Evolutionary conservation across 2,329 filamentous ascomycete genomes (phyloP).

Genomic region (Trichoderma pleuroti): DNA sequence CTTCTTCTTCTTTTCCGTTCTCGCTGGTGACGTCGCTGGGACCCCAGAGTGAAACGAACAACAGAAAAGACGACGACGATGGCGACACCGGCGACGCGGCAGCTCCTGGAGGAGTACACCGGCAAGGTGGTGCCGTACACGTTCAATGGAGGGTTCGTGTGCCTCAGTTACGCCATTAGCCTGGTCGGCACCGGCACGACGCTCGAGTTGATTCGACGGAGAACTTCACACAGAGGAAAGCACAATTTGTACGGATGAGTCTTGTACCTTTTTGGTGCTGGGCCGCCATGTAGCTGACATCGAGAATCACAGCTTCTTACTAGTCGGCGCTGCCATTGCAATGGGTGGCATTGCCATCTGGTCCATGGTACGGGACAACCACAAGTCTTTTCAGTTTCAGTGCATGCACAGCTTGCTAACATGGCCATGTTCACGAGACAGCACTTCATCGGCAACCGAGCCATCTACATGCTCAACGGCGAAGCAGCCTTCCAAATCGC

Average conservation of each 20-base stretch:
- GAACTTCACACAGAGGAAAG: not conserved
- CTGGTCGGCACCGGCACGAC: not conserved
- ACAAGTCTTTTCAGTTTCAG: not conserved
- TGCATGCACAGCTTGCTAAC: not conserved
- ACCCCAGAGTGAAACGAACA: not conserved
- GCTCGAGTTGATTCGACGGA: not conserved
- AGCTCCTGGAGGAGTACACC: not conserved
- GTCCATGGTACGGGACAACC: not conserved
- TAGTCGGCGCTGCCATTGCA: not conserved
- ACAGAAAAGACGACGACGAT: not conserved
- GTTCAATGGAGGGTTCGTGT: not conserved
- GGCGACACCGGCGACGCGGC: not conserved
- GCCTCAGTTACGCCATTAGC: not conserved
- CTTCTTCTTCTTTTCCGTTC: not conserved
- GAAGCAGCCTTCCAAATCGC: not conserved
- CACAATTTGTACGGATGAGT: not conserved
- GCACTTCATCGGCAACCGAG: not conserved
- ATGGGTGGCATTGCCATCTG: not conserved
- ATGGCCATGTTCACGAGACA: not conserved
- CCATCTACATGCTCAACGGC: not conserved
- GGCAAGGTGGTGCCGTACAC: not conserved
- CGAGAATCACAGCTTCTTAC: not conserved
- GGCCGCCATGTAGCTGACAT: not conserved
- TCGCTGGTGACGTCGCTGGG: rapidly evolving
- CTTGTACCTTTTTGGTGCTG: not conserved